phyloP scores from a whole-genome alignment of 176 grass and related monocot species.

The Puccinellia tenuiflora region DNA sequence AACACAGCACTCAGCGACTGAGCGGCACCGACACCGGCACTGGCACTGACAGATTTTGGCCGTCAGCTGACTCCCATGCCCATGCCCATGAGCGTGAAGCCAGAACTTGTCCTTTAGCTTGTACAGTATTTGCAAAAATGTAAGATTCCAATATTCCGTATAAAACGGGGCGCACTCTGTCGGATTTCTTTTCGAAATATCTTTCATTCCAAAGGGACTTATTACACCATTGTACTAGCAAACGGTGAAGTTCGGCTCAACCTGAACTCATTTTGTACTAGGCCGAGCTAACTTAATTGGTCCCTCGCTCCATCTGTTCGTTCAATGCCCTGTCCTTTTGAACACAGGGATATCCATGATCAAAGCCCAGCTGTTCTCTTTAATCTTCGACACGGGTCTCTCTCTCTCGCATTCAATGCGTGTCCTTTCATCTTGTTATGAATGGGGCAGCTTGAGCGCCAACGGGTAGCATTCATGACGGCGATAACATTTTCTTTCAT shows the following conservation, averaged over 20 bases:
- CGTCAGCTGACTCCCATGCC: neutral
- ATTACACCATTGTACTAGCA: neutral
- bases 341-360: neutral
- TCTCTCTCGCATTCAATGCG: neutral
- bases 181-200: neutral
- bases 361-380: neutral
- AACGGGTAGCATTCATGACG: conserved; percentile 2
- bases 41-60: neutral
- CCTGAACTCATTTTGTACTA: neutral
- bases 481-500: too few species aligned
- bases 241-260: neutral
- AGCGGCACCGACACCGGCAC: neutral
- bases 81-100: neutral
- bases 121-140: neutral
- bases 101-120: neutral
- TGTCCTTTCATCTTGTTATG: neutral
- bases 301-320: neutral
- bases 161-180: neutral
- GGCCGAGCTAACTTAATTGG: neutral
- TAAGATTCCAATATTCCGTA: neutral
- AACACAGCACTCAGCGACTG: neutral
- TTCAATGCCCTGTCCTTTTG: conserved; percentile 20
- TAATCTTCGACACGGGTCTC: conserved; percentile 7
- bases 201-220: neutral
- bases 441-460: conserved; percentile 13